These are phyloP conservation scores for Ustilago loliicola DNA, from an alignment of 1,284 basidiomycete genomes.

Conservation along the genomic window DNA sequence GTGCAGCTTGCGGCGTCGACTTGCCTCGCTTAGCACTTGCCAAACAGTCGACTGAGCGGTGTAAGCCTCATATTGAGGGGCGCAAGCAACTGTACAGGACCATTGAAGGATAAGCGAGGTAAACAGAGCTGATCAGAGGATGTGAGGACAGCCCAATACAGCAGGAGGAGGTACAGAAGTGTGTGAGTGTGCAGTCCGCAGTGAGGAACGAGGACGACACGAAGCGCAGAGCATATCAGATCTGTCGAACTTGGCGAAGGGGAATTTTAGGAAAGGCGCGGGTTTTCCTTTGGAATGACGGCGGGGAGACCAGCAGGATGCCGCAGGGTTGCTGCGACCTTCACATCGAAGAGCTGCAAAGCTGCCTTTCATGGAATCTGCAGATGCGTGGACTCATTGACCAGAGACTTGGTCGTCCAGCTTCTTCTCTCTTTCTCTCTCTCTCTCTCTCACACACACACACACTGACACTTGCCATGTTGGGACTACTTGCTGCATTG, in stretches of 20 bases:
- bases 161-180: background rate
- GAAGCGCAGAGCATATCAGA: slow-evolving; percentile 40
- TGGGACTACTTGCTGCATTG: slow-evolving; percentile 7
- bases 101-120: slow-evolving; percentile 1
- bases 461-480: background rate
- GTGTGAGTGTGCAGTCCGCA: background rate
- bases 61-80: background rate
- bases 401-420: no score
- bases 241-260: slow-evolving; percentile 39
- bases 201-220: slow-evolving; percentile 9
- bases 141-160: slow-evolving; percentile 7
- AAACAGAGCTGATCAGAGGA: slow-evolving; percentile 10
- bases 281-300: slow-evolving; percentile 29
- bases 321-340: background rate
- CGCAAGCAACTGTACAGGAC: background rate
- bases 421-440: no score
- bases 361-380: background rate
- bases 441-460: background rate
- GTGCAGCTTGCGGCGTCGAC: slow-evolving; percentile 17
- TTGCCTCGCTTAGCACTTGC: slow-evolving; percentile 7
- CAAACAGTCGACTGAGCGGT: background rate
- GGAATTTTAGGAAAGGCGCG: slow-evolving; percentile 10
- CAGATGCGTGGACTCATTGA: background rate
- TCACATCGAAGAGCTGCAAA: background rate
- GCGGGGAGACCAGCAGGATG: background rate